A percentile compares a stretch with the other conserved stretches of the same genome.
These are phyloP conservation scores for Pleurotus platypus DNA, from an alignment of 768 basidiomycete genomes.

Conservation along the genomic window DNA sequence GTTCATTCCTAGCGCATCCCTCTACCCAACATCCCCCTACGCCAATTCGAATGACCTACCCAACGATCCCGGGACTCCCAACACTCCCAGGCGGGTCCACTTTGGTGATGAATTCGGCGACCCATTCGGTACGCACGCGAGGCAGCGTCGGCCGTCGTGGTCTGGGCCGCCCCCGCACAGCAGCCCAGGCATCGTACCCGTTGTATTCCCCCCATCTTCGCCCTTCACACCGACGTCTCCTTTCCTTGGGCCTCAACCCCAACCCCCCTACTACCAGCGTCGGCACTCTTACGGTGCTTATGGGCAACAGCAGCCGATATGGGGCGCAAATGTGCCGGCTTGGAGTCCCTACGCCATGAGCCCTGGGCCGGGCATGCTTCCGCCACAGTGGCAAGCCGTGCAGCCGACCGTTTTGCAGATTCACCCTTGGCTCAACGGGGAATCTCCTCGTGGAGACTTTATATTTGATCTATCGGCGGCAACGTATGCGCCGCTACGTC, in stretches of 20 bases:
- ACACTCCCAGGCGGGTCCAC: conserved; percentile 20
- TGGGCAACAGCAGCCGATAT: neutral
- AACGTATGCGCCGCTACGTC: conserved; percentile 39
- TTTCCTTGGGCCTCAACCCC: conserved; percentile 17
- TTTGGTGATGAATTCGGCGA: conserved; percentile 18
- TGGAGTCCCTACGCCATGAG: conserved; percentile 16
- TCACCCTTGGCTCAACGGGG: conserved; percentile 54
- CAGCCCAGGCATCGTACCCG: conserved; percentile 13
- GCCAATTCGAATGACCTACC: conserved; percentile 18
- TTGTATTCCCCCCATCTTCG: conserved; percentile 15
- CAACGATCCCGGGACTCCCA: conserved; percentile 16
- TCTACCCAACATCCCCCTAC: conserved; percentile 35
- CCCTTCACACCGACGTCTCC: conserved; percentile 13
- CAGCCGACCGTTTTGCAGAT: conserved; percentile 23
- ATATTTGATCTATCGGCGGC: conserved; percentile 54
- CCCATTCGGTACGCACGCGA: conserved; percentile 15
- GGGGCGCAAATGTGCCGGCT: conserved; percentile 13
- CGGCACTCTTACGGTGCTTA: conserved; percentile 11
- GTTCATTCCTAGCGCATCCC: conserved; percentile 36
- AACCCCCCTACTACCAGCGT: conserved; percentile 9
- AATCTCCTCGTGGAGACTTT: conserved; percentile 39
- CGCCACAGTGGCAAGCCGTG: conserved; percentile 14
- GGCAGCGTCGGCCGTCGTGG: conserved; percentile 42
- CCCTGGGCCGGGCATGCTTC: conserved; percentile 15
- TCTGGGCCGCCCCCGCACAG: conserved; percentile 23